A percentile compares a stretch with the other conserved stretches of the same genome.
Conservation (phyloP, 2,329 filamentous ascomycete species). For the Calonectria pseudoreteaudii region DNA sequence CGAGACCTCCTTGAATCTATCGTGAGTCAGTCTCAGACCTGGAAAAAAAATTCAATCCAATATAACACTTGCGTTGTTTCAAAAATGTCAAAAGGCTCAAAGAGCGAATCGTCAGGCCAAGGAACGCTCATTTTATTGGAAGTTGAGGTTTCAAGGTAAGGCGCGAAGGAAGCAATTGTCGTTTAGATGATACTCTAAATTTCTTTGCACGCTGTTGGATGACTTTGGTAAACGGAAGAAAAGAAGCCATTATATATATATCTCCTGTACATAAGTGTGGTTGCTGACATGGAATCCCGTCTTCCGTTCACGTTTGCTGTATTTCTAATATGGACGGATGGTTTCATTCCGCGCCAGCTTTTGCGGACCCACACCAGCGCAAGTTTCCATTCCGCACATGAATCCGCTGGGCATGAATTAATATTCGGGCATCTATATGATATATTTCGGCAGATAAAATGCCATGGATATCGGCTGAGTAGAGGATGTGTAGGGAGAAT, state of each 20-base stretch:
- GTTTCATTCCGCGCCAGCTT: not conserved
- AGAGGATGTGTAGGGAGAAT: not conserved
- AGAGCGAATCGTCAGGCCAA: constrained; percentile 34
- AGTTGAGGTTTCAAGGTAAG: not conserved
- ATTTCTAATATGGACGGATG: not conserved
- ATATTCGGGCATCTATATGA: not conserved
- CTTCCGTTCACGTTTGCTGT: not conserved
- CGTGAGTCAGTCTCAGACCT: rapidly evolving
- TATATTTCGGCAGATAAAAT: not conserved
- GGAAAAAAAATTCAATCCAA: rapidly evolving
- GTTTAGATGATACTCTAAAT: not conserved
- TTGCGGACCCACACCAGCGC: not conserved
- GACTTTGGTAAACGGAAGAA: not conserved
- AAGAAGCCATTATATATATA: not conserved
- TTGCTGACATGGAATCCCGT: not conserved
- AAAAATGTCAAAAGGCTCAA: constrained; percentile 31
- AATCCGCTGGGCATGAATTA: not conserved
- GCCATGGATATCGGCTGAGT: not conserved
- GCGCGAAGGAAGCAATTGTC: not conserved
- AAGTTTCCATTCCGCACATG: not conserved
- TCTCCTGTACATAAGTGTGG: not conserved
- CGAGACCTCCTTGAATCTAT: constrained; percentile 36
- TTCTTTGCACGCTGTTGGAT: not conserved
- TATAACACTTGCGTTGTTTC: constrained; percentile 31
- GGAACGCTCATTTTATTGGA: constrained; percentile 25